Evolutionary conservation across 805 yeast genomes (phyloP).

Genomic region (Starmera caribaea): DNA sequence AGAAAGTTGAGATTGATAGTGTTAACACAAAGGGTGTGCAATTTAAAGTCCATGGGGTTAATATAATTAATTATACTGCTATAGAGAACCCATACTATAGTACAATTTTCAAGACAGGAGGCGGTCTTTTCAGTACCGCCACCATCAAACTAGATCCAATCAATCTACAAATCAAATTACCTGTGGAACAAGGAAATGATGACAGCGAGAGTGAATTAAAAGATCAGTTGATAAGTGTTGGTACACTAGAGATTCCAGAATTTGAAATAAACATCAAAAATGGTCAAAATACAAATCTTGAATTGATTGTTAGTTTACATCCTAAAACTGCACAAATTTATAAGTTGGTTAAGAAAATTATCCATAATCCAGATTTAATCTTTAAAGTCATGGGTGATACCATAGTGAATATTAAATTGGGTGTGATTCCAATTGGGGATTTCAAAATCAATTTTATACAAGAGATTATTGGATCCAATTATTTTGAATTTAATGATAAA

Average conservation of each 20-base stretch:
- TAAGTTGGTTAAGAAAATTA: slow-evolving; percentile 22
- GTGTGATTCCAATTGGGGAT: slow-evolving; percentile 22
- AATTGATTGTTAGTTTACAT: slow-evolving; percentile 19
- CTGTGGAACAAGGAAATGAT: neutral
- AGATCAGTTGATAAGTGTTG: slow-evolving; percentile 18
- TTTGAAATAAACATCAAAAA: slow-evolving; percentile 24
- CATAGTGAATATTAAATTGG: slow-evolving; percentile 21
- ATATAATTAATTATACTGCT: slow-evolving; percentile 20
- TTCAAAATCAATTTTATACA: slow-evolving; percentile 23
- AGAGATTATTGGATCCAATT: slow-evolving; percentile 16
- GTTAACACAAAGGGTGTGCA: slow-evolving; percentile 23
- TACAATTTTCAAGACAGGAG: slow-evolving; percentile 22
- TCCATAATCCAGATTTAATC: slow-evolving; percentile 21
- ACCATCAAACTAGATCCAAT: slow-evolving; percentile 21
- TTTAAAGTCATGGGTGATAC: slow-evolving; percentile 27
- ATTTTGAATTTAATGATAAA: slow-evolving; percentile 12
- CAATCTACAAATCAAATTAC: slow-evolving; percentile 15
- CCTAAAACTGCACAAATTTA: slow-evolving; percentile 25
- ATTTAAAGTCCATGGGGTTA: slow-evolving; percentile 22
- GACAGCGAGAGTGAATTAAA: slow-evolving; percentile 11
- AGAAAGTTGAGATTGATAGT: slow-evolving; percentile 21
- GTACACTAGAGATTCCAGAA: slow-evolving; percentile 23
- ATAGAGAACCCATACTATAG: slow-evolving; percentile 20
- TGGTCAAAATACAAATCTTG: slow-evolving; percentile 15
- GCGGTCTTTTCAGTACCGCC: slow-evolving; percentile 19